Evolutionary conservation across 2,329 filamentous ascomycete species (phyloP).

Genomic region (Penicillium aurantiogriseum): DNA sequence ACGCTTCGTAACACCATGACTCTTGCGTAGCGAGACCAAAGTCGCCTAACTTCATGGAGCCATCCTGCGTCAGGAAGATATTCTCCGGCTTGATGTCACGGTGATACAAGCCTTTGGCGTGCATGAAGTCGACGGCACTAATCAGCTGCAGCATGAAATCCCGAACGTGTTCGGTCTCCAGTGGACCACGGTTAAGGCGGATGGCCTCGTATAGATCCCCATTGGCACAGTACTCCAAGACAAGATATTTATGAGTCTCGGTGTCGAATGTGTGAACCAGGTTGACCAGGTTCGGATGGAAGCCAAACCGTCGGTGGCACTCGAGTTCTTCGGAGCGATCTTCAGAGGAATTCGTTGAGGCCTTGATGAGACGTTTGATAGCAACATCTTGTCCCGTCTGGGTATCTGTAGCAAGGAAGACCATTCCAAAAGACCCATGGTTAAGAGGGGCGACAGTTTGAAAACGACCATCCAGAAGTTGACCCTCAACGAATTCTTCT

Average conservation of each 20-base stretch:
- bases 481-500: conserved; percentile 36
- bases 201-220: conserved; percentile 98
- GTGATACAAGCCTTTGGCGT: conserved; percentile 87
- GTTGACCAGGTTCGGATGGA: conserved; percentile 91
- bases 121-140: conserved; percentile 84
- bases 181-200: conserved; percentile 77
- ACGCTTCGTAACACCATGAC: conserved; percentile 85
- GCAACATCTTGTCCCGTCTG: conserved; percentile 77
- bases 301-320: conserved; percentile 74
- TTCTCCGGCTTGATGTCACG: conserved; percentile 99
- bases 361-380: conserved; percentile 94
- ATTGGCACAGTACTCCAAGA: conserved; percentile 91
- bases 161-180: conserved; percentile 94
- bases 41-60: conserved; percentile 93
- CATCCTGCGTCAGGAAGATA: conserved; percentile 86
- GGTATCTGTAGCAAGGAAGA: conserved; percentile 85
- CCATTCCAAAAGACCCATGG: conserved; percentile 98
- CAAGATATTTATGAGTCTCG: conserved; percentile 81
- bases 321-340: conserved; percentile 63
- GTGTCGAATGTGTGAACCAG: conserved; percentile 90
- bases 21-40: conserved; percentile 91
- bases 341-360: conserved; percentile 64
- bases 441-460: conserved; percentile 91
- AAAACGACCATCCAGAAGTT: conserved; percentile 67
- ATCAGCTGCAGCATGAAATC: conserved; percentile 96